Base-by-base conservation (phyloP, 2,329 filamentous ascomycete genomes). In the Elsinoe australis region DNA sequence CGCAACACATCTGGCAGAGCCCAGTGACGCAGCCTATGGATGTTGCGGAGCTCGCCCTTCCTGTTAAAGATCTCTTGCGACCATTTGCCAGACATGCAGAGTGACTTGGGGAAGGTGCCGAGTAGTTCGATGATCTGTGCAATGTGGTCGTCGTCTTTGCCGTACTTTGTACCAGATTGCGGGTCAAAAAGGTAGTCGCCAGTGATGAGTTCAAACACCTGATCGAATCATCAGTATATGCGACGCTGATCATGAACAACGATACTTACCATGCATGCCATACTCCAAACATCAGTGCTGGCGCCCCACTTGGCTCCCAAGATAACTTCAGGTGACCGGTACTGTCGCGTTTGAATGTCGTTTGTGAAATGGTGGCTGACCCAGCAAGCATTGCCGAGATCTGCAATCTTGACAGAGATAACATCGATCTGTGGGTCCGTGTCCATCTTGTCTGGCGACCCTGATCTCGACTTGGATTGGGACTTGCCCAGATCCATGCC, bases 221-320 rank as follows among this genome's bases (percentile, higher is more conserved):
- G 61, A 6, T 29, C 17, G 9, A 32, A 4, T 15, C 7, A 17
- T 44, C 26, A 44, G 39, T 9, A 6, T n/a, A n/a, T n/a, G 8
- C 14, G 9, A 10, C 8, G 12, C 3, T n/a, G 10, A 5, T 15
- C 32, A n/a, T 14, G 8, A 28, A 10, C 28, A 9, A 21, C 17
- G 4, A 31, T 6, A 62, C 80, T 59, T 75, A 96, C 92, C 92
- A 98, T 98, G 57, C 86, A 86, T 51, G 92, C 89, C 92, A 98
- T 98, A 69, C 90, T 96, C 92, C 92, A 98, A 5, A 96, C 86
- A 67, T 98, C 92, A 1, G 92, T 96, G 64, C 90, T 96, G n/a
- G 92, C 92, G 56, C 92, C 92, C 92, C 92, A 98, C 72, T 96
- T 96, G 2, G 88, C 81, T 31, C 92, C 92, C 15, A 98, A 72